A percentile compares a stretch with the other conserved stretches of the same genome.
Conservation (phyloP, 129 eudicot genomes). For the Tagetes patula region DNA sequence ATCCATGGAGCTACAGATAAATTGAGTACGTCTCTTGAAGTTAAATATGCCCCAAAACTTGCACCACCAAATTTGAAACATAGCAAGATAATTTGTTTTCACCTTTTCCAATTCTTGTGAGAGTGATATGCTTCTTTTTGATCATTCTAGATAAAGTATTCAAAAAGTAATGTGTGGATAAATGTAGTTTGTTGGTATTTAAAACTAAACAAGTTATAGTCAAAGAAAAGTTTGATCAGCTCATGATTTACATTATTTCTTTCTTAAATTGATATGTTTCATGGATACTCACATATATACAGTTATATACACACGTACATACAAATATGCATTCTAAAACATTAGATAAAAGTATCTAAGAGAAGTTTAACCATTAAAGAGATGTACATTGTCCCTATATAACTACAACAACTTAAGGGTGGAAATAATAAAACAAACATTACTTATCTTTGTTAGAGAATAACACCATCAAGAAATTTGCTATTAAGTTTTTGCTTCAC, state of each 20-base stretch:
- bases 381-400: constrained; percentile 14
- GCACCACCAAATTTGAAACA: constrained; percentile 57
- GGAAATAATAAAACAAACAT: background rate
- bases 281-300: too few species aligned
- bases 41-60: constrained; percentile 93
- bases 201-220: too few species aligned
- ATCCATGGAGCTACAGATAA: constrained; percentile 95
- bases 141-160: too few species aligned
- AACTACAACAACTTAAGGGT: constrained; percentile 2
- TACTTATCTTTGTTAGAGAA: background rate
- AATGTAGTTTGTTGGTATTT: too few species aligned
- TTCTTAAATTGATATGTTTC: background rate
- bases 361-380: background rate
- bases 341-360: background rate
- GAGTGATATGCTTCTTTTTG: too few species aligned
- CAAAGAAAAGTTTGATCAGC: background rate
- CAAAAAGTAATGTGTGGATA: too few species aligned
- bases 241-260: background rate
- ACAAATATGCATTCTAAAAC: background rate
- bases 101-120: too few species aligned
- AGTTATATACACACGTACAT: too few species aligned
- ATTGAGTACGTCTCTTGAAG: constrained; percentile 80
- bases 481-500: background rate
- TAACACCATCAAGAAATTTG: background rate
- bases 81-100: too few species aligned